Percentiles rank a stretch among this genome's conserved stretches.
Evolutionary conservation across 768 basidiomycete genomes (phyloP).

Genomic region (Serendipita sp.): DNA sequence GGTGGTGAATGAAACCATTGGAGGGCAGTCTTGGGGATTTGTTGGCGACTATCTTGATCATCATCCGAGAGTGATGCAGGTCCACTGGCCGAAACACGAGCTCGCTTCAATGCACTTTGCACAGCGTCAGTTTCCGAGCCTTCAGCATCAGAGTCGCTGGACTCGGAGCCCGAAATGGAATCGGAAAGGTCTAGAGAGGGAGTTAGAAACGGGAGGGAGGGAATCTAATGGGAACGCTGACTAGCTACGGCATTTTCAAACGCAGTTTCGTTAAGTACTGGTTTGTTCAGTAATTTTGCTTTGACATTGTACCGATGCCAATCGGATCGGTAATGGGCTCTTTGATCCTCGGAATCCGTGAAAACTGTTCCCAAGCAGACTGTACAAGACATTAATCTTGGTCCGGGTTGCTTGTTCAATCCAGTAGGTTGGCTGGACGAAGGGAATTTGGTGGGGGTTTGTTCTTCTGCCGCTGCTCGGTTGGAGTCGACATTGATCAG

Average conservation of each 20-base stretch:
- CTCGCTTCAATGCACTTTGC: background rate
- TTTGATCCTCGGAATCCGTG: slow-evolving; percentile 60
- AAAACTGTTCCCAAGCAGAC: slow-evolving; percentile 59
- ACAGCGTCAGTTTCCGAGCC: slow-evolving; percentile 25
- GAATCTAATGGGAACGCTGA: slow-evolving; percentile 20
- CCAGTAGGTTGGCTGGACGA: slow-evolving; percentile 19
- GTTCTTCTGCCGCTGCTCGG: slow-evolving; percentile 1
- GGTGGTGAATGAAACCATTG: slow-evolving; percentile 84
- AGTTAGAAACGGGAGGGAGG: background rate
- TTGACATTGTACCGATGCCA: slow-evolving; percentile 99
- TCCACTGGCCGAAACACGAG: slow-evolving; percentile 12
- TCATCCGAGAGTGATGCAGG: slow-evolving; percentile 30
- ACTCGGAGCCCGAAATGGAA: slow-evolving; percentile 75
- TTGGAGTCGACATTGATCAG: slow-evolving; percentile 27
- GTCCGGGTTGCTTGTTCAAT: slow-evolving; percentile 17
- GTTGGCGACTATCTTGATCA: slow-evolving; percentile 16
- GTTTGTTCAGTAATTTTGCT: slow-evolving; percentile 46
- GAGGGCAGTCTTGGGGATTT: slow-evolving; percentile 44
- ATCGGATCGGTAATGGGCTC: slow-evolving; percentile 78
- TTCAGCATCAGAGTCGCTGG: slow-evolving; percentile 54
- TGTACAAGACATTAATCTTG: slow-evolving; percentile 44
- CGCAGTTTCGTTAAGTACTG: slow-evolving; percentile 46
- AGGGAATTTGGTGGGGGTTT: slow-evolving; percentile 13
- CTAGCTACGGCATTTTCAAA: slow-evolving; percentile 74
- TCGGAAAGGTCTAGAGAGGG: slow-evolving; percentile 47